Evolutionary conservation across 805 yeast species (phyloP), one percentile per base, ranked within the genome.

Genomic region (Brettanomyces bruxellensis): DNA sequence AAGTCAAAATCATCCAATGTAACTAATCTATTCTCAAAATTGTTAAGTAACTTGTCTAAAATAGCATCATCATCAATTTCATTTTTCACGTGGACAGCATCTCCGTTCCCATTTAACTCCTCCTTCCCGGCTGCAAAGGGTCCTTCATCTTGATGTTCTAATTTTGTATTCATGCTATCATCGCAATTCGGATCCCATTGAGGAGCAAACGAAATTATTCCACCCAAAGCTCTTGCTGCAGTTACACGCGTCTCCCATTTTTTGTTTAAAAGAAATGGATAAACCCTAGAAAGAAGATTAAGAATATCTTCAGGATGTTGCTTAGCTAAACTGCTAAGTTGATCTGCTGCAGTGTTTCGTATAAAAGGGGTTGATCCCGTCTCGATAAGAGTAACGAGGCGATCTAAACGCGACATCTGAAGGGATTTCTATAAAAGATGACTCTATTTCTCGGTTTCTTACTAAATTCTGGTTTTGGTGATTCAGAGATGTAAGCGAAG

Each of bases 211-310:
- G 79, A 77, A 3, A 89, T 91, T 28, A 93, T 89, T 3, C 95
- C 95, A 7, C 98, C 98, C 55, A 93, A 76, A 0, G 99, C 98
- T 46, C 88, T 71, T 1, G 97, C 96, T 1, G 99, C 93, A 1
- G 98, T 81, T 1, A 86, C 83, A 61, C 99, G 75, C 0, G 99
- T 90, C 62, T 93, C 99, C 99, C 99, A 93, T 65, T 83, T 88
- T 48, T 72, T 75, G 25, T 88, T 79, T 57, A 80, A 76, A 48
- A 93, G 71, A 61, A 81, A 93, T 0, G 99, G 98, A 56, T 89
- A 87, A 1, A 93, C 95, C 49, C 98, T 73, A 13, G 95, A 87
- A 34, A 93, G 67, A 38, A 93, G 68, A 48, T 83, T 83, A 45
- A 88, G 72, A 22, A 86, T 78, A 57, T 93, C 98, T 58, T 91